Percentiles rank a stretch among this genome's conserved stretches.
Evolutionary conservation across 805 yeast genomes (phyloP).

Genomic region (Metschnikowia koreensis): DNA sequence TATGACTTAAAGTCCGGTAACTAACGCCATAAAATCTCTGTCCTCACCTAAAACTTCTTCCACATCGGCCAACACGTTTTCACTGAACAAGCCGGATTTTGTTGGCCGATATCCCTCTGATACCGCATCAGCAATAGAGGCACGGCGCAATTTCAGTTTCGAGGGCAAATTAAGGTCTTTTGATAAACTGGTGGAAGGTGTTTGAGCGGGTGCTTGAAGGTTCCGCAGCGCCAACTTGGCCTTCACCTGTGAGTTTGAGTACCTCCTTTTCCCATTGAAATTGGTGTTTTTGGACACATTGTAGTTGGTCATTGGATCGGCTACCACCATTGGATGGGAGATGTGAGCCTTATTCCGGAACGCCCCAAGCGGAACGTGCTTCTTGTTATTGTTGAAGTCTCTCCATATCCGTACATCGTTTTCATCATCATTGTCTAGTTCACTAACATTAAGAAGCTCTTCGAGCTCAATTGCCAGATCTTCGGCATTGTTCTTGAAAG

Average conservation of each 20-base stretch:
- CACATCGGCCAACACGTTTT: constrained; percentile 68
- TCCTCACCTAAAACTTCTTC: constrained; percentile 65
- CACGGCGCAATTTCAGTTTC: constrained; percentile 51
- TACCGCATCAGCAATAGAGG: constrained; percentile 71
- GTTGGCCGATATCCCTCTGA: constrained; percentile 75
- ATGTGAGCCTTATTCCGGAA: constrained; percentile 65
- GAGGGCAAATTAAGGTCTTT: constrained; percentile 22
- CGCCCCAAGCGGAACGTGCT: constrained; percentile 77
- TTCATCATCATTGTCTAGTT: constrained; percentile 69
- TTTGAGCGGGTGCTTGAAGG: constrained; percentile 11
- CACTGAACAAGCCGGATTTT: constrained; percentile 73
- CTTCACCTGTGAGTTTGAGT: constrained; percentile 13
- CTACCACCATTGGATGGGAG: constrained; percentile 24
- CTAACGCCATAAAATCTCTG: constrained; percentile 43
- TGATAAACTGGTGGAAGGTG: constrained; percentile 8
- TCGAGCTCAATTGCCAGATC: constrained; percentile 55
- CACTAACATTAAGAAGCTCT: constrained; percentile 85
- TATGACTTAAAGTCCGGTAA: constrained; percentile 25
- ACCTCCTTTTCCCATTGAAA: constrained; percentile 18
- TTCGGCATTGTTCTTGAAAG: constrained; percentile 22
- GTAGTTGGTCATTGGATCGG: constrained; percentile 27
- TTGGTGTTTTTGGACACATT: constrained; percentile 29
- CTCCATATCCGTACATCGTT: constrained; percentile 51
- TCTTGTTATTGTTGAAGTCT: constrained; percentile 44
- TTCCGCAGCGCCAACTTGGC: constrained; percentile 14